phyloP scores from a whole-genome alignment of 768 basidiomycete species.

The Rhizopogon vulgaris region DNA sequence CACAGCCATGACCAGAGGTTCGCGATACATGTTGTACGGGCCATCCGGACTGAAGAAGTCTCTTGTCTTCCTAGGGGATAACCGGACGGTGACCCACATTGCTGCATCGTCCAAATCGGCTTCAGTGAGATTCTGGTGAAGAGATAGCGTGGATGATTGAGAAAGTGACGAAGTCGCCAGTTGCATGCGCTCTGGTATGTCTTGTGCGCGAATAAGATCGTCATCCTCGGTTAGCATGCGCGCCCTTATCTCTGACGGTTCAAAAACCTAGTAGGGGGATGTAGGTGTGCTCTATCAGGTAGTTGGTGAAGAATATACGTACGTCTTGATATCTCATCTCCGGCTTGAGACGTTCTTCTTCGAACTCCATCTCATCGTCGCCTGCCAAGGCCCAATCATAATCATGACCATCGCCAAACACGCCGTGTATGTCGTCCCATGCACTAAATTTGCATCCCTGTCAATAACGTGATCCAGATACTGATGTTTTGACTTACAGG shows the following conservation, averaged over 20 bases:
- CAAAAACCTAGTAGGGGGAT: constrained; percentile 69
- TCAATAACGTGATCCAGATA: not conserved
- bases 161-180: constrained; percentile 83
- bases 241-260: constrained; percentile 91
- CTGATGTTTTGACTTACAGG: constrained; percentile 45
- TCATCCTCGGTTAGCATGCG: constrained; percentile 90
- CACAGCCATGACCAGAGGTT: constrained; percentile 72
- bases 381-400: constrained; percentile 92
- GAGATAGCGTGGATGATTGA: constrained; percentile 49
- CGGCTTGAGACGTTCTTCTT: constrained; percentile 49
- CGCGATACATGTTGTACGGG: constrained; percentile 50
- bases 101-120: constrained; percentile 77
- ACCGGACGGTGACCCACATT: constrained; percentile 78
- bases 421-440: constrained; percentile 93
- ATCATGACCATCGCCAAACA: constrained; percentile 94
- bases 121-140: constrained; percentile 59
- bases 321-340: constrained; percentile 88
- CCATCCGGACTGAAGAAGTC: constrained; percentile 71
- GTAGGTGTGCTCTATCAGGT: constrained; percentile 1
- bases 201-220: constrained; percentile 82
- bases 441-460: constrained; percentile 45
- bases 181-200: constrained; percentile 96
- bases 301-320: constrained; percentile 12
- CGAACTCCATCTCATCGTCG: constrained; percentile 55
- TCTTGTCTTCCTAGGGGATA: constrained; percentile 64